phyloP scores from a whole-genome alignment of 148 eudicot species.

The Arctostaphylos glauca region DNA sequence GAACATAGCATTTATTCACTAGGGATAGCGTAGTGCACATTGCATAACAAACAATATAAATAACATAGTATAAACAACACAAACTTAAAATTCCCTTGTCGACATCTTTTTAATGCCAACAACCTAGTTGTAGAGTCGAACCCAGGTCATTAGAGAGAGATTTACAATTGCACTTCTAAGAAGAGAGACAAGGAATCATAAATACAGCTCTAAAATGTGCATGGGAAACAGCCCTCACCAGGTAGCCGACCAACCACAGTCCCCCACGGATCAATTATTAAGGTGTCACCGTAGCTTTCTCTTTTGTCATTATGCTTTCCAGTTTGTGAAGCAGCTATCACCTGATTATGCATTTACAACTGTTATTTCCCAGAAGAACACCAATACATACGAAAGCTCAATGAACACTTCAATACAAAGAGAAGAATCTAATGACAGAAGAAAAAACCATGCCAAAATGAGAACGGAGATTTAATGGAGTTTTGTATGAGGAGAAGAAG shows the following conservation, averaged over 20 bases:
- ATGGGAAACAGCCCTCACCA: constrained; percentile 42
- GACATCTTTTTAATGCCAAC: neutral
- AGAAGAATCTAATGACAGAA: neutral
- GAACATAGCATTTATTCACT: too few relatives aligned
- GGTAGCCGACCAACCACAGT: constrained; percentile 70
- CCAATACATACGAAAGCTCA: neutral
- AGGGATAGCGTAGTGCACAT: neutral
- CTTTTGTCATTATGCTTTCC: constrained; percentile 87
- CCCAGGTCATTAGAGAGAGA: neutral
- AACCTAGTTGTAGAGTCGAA: neutral
- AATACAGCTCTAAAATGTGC: constrained; percentile 6
- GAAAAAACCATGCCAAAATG: neutral
- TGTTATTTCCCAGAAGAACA: neutral
- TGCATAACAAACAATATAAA: neutral
- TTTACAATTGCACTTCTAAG: neutral
- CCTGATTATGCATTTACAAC: constrained; percentile 36
- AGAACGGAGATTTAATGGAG: neutral
- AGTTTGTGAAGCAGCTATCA: constrained; percentile 97
- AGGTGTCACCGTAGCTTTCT: constrained; percentile 85
- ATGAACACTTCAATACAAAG: neutral
- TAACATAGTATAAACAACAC: neutral
- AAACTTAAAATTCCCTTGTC: neutral
- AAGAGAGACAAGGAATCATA: constrained; percentile 6
- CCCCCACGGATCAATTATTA: constrained; percentile 98
- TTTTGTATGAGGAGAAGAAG: too few relatives aligned